Conservation (phyloP, 305 asterid genomes). For the Salvia sclarea region DNA sequence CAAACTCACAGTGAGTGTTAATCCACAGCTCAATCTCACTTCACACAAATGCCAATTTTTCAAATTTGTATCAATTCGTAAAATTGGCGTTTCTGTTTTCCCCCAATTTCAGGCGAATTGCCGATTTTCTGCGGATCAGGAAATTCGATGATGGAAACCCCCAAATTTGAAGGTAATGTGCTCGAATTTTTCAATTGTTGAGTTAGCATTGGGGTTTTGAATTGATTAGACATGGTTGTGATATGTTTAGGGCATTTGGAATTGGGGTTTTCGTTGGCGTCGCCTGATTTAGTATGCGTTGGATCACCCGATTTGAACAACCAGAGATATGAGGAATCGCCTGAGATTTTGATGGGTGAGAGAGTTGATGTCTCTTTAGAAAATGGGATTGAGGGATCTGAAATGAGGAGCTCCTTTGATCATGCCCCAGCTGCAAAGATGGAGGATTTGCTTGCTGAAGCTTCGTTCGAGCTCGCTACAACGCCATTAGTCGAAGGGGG, state of each 20-base stretch:
- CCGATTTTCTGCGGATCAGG: conserved; percentile 35
- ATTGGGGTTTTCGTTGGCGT: conserved; percentile 68
- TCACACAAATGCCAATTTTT: conserved; percentile 1
- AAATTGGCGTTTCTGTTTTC: conserved; percentile 23
- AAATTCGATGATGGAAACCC: conserved; percentile 44
- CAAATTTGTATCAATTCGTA: not conserved
- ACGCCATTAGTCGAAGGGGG: conserved; percentile 43
- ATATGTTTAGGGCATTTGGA: conserved; percentile 50
- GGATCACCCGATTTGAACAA: conserved; percentile 71
- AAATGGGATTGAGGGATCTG: conserved; percentile 77
- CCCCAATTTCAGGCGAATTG: conserved; percentile 45
- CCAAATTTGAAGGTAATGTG: conserved; percentile 53
- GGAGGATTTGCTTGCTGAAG: conserved; percentile 45
- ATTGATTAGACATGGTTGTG: conserved; percentile 11
- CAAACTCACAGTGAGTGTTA: conserved; percentile 49
- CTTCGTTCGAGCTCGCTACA: conserved; percentile 76
- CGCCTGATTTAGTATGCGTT: conserved; percentile 79
- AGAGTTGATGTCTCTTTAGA: conserved; percentile 73
- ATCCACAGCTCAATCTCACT: conserved; percentile 26
- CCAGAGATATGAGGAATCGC: conserved; percentile 61
- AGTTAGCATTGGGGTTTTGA: not conserved
- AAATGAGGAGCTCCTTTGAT: conserved; percentile 41
- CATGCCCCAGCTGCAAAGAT: conserved; percentile 42
- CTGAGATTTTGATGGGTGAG: conserved; percentile 41
- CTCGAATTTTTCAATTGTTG: conserved; percentile 2